These are phyloP conservation scores for Casuarina equisetifolia DNA, from an alignment of 306 rosid species.

Conservation along the genomic window DNA sequence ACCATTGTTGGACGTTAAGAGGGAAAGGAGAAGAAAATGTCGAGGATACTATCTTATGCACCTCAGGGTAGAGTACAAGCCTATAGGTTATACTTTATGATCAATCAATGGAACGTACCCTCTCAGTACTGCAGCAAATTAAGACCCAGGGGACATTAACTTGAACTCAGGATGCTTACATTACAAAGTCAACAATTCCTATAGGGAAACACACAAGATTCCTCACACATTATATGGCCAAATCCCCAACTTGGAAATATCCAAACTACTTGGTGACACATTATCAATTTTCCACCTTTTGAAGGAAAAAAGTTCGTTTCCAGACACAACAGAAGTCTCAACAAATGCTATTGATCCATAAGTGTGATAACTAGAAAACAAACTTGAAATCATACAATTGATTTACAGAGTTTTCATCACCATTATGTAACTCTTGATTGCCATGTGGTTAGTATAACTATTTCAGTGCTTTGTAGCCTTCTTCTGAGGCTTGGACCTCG, in stretches of 20 bases:
- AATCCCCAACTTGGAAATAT: background rate
- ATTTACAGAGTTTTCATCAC: background rate
- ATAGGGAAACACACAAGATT: background rate
- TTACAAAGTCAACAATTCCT: background rate
- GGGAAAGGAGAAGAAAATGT: background rate
- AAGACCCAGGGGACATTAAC: background rate
- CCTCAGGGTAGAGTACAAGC: slow-evolving; percentile 1
- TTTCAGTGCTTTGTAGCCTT: background rate
- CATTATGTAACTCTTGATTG: background rate
- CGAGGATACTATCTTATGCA: background rate
- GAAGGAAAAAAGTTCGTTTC: background rate
- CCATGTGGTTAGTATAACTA: background rate
- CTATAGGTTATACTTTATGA: background rate
- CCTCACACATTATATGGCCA: background rate
- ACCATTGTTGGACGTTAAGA: background rate
- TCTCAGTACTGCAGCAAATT: background rate
- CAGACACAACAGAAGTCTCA: background rate
- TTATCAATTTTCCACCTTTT: background rate
- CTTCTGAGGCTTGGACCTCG: background rate
- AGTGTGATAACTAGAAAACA: no score
- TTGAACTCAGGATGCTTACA: background rate
- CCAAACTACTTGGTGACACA: background rate
- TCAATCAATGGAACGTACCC: background rate
- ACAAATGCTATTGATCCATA: no score
- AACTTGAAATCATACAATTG: background rate